Base-by-base conservation (phyloP, 2,329 filamentous ascomycete genomes). In the Zymoseptoria tritici region DNA sequence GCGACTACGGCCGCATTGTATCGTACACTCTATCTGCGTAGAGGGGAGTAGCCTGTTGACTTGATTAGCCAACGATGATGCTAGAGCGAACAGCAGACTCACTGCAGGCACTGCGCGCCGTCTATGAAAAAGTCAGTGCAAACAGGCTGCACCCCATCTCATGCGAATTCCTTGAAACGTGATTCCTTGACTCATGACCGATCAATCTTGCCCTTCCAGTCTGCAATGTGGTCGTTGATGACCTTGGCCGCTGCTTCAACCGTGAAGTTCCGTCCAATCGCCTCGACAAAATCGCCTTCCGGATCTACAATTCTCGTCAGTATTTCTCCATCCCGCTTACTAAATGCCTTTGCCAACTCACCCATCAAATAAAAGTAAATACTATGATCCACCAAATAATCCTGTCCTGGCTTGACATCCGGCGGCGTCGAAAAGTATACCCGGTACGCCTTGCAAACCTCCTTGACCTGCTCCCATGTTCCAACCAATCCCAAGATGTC, bases 291-390 rank as follows among this genome's bases (percentile, higher is more conserved):
- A 74, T 99, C 92, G 20, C 93, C 93, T 68, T 97, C 92, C 0
- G 94, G 94, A 74, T 97, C 94, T 86, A 68, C 24, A 36, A 9
- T 7, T 24, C 16, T 16, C 19, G 9, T 24, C 7, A 22, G 20
- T 0, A 9, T 26, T 7, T 19, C 11, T 19, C 22, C 24, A 46
- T 9, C 46, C 19, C 50, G 16, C 52, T 2, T 2, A 7, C 16
- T 19, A 24, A 26, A 19, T 16, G 13, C 3, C 36, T 2, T 16
- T 6, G 13, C 21, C 4, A 29, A 77, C 82, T 75, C 73, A 86
- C 83, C 84, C 94, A 99, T 99, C 67, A 99, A 78, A 76, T 99
- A 99, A 71, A 99, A 99, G 81, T 99, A 99, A 68, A 99, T 99
- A 75, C 91, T 97, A 79, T 99, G 94, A 75, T 99, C 94, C 11